A percentile compares a stretch with the other conserved stretches of the same genome.
phyloP scores from a whole-genome alignment of 2,329 filamentous ascomycete genomes.

The Didymosphaeria variabile region DNA sequence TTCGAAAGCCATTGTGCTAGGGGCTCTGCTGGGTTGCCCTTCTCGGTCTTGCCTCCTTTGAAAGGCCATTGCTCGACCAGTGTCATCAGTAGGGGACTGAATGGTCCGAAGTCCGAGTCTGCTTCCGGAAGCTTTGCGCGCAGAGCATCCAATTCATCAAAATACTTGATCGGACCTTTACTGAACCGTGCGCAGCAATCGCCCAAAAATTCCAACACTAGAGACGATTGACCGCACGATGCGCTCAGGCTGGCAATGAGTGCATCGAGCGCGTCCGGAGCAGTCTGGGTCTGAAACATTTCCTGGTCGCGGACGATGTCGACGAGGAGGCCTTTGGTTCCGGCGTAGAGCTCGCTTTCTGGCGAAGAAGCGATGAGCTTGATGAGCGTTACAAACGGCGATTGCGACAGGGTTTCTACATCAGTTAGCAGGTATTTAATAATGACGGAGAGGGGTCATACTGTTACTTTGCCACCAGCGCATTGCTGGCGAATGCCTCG shows the following conservation, averaged over 20 bases:
- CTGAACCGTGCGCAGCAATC: slow-evolving; percentile 82
- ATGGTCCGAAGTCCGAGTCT: slow-evolving; percentile 34
- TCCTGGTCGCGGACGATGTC: slow-evolving; percentile 72
- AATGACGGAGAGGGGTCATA: slow-evolving; percentile 29
- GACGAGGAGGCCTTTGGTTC: slow-evolving; percentile 65
- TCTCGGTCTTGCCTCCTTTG: slow-evolving; percentile 42
- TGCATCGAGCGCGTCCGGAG: slow-evolving; percentile 51
- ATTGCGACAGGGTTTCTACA: slow-evolving; percentile 66
- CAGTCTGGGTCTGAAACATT: slow-evolving; percentile 64
- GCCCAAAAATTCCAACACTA: slow-evolving; percentile 77
- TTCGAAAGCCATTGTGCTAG: slow-evolving; percentile 49
- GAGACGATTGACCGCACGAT: slow-evolving; percentile 42
- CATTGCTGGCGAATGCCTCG: slow-evolving; percentile 82
- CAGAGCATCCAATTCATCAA: slow-evolving; percentile 71
- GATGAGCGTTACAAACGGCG: slow-evolving; percentile 77
- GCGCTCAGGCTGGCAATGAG: slow-evolving; percentile 60
- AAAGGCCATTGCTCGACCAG: slow-evolving; percentile 83
- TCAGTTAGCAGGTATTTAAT: slow-evolving; percentile 19
- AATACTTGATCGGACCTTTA: slow-evolving; percentile 81
- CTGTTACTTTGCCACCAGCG: slow-evolving; percentile 84
- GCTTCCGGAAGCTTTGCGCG: slow-evolving; percentile 35
- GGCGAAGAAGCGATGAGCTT: slow-evolving; percentile 64
- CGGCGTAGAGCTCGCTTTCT: slow-evolving; percentile 58
- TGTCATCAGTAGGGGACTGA: slow-evolving; percentile 73
- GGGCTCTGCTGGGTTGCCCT: slow-evolving; percentile 35